A percentile compares a stretch with the other conserved stretches of the same genome.
These are phyloP conservation scores for Triticum monococcum DNA, from an alignment of 176 grass and related monocot genomes.

Conservation along the genomic window DNA sequence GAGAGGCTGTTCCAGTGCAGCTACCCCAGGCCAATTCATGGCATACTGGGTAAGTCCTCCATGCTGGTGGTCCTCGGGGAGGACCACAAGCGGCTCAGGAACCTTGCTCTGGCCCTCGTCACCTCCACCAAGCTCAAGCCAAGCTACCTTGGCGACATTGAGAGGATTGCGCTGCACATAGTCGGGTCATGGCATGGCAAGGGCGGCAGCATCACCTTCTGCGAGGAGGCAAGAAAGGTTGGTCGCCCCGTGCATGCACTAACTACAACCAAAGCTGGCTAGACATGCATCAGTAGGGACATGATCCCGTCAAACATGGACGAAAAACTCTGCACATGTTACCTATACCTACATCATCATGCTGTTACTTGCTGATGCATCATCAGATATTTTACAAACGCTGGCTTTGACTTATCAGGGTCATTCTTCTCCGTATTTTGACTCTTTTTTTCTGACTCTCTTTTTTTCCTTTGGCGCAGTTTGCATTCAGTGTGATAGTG, in stretches of 20 bases:
- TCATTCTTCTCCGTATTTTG: background rate
- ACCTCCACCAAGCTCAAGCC: slow-evolving; percentile 70
- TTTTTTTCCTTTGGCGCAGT: slow-evolving; percentile 33
- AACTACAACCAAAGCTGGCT: background rate
- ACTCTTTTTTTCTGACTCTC: background rate
- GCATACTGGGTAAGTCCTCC: slow-evolving; percentile 87
- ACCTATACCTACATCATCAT: background rate
- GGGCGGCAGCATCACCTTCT: slow-evolving; percentile 41
- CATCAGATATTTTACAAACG: slow-evolving; percentile 13
- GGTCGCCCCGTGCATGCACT: background rate
- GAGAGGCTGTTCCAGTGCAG: slow-evolving; percentile 91
- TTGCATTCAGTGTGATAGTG: slow-evolving; percentile 96
- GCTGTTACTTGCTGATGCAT: slow-evolving; percentile 25
- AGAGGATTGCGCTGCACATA: slow-evolving; percentile 61
- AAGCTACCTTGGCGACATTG: slow-evolving; percentile 75
- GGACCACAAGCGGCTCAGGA: slow-evolving; percentile 77
- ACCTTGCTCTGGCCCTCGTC: slow-evolving; percentile 69
- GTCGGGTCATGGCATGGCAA: slow-evolving; percentile 45
- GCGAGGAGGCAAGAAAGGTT: slow-evolving; percentile 87
- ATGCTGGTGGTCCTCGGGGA: slow-evolving; percentile 89
- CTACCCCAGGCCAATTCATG: slow-evolving; percentile 83
- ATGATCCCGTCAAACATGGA: slow-evolving; percentile 43
- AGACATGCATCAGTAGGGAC: slow-evolving; percentile 5
- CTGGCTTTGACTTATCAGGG: slow-evolving; percentile 37
- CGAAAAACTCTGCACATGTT: slow-evolving; percentile 33